Base-by-base conservation (phyloP, 2,329 filamentous ascomycete genomes). In the Aspergillus uvarum region DNA sequence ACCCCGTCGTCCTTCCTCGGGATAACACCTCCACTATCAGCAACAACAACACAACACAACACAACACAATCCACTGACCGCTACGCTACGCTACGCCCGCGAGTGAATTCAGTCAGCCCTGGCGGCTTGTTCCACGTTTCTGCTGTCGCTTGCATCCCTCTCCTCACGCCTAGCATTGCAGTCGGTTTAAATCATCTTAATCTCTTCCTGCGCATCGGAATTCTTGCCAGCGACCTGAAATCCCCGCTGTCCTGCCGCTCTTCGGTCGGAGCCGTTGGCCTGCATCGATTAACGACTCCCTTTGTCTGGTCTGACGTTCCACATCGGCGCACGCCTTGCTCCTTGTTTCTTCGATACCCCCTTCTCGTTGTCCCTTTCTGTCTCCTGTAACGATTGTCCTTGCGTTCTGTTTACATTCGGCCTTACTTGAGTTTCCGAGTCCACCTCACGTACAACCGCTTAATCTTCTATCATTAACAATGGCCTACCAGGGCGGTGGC, bases 401-500 rank as follows among this genome's bases (percentile, higher is more conserved):
- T 68, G 63, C 62, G 38, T 61, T 65, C 24, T 49, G 55, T 51
- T 60, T 51, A 47, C 29, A 48, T 56, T 44, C 59, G 59, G 55
- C 42, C 62, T 52, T 54, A 38, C 47, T 62, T 62, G 56, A 58
- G 47, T 52, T 58, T 51, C 53, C 60, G 55, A 61, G 51, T 59
- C 47, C 57, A 61, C 52, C 44, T 59, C 62, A 59, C 51, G 42
- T 58, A 51, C 44, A 48, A 47, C 59, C 50, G 26, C 58, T 51
- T 63, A 59, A 63, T 29, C 51, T 58, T 49, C 47, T 54, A 57
- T 60, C 48, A 59, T 60, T 67, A 55, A 80, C 68, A 75, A 87
- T 87, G 85, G 87, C 87, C 71, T 89, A 89, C 77, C 84, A 85
- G 77, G 84, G 85, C 73, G 77, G 80, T 71, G 81, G 69, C 56